Conservation (phyloP, 2,329 filamentous ascomycete species). For the Phoma sp. region DNA sequence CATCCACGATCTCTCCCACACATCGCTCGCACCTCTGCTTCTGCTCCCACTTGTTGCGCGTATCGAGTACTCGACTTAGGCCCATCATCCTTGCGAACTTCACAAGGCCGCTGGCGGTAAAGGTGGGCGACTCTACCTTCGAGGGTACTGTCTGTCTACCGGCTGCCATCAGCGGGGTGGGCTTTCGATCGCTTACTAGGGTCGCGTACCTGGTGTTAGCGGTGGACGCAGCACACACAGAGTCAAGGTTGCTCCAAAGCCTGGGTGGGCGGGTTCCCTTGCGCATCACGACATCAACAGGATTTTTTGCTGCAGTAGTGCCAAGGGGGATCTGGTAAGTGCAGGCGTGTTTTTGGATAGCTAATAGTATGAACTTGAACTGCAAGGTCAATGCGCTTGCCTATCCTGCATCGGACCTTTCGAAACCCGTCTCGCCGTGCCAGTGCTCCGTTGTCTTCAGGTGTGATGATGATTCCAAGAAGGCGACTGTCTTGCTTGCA, state of each 20-base stretch:
- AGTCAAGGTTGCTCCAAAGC: conserved; percentile 22
- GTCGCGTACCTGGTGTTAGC: conserved; percentile 16
- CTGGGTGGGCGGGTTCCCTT: conserved; percentile 20
- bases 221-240: conserved; percentile 4
- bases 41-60: conserved; percentile 12
- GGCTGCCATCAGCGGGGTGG: conserved; percentile 18
- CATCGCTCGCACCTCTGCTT: background rate
- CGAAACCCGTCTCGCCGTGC: conserved; percentile 9
- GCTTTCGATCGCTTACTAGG: conserved; percentile 12
- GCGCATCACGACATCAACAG: background rate
- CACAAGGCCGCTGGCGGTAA: conserved; percentile 21
- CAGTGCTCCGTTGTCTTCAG: conserved; percentile 8
- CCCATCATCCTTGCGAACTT: conserved; percentile 19
- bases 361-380: conserved; percentile 11
- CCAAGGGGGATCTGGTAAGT: conserved; percentile 14
- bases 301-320: background rate
- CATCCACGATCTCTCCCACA: background rate
- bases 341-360: conserved; percentile 5
- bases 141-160: conserved; percentile 10
- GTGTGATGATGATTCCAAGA: conserved; percentile 3
- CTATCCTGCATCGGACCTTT: conserved; percentile 7
- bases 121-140: conserved; percentile 10
- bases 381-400: conserved; percentile 14
- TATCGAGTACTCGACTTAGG: conserved; percentile 16
- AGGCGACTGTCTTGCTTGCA: conserved; percentile 12